Evolutionary conservation across 768 basidiomycete species (phyloP).

Genomic region (Neoboletus brunneissimus): DNA sequence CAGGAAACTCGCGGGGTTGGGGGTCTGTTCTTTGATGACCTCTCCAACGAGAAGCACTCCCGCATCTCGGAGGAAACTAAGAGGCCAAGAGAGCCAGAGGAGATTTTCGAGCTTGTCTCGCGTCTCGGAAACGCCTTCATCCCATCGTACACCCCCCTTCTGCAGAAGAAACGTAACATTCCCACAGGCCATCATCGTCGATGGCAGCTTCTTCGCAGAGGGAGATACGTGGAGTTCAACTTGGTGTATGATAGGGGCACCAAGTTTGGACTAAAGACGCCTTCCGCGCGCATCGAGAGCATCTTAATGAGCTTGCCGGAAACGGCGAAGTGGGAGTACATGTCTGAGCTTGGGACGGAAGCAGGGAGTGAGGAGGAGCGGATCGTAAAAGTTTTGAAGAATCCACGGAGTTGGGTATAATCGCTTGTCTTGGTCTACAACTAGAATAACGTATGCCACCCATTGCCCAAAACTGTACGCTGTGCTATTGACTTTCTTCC

Average conservation of each 20-base stretch:
- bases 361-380: slow-evolving; percentile 64
- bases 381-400: slow-evolving; percentile 57
- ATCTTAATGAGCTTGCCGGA: slow-evolving; percentile 89
- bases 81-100: slow-evolving; percentile 57
- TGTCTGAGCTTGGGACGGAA: slow-evolving; percentile 66
- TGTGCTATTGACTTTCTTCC: not conserved
- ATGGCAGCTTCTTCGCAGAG: slow-evolving; percentile 91
- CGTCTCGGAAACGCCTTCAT: slow-evolving; percentile 77
- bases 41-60: slow-evolving; percentile 63
- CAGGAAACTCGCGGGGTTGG: slow-evolving; percentile 85
- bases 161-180: slow-evolving; percentile 57
- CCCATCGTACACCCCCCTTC: slow-evolving; percentile 88
- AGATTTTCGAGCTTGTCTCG: slow-evolving; percentile 75
- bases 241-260: slow-evolving; percentile 84
- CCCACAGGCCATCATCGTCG: slow-evolving; percentile 68
- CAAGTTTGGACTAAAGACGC: slow-evolving; percentile 81
- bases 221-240: slow-evolving; percentile 95
- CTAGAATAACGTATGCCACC: not conserved
- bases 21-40: slow-evolving; percentile 96
- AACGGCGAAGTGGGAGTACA: slow-evolving; percentile 88
- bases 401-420: slow-evolving; percentile 62
- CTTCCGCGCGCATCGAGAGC: slow-evolving; percentile 84
- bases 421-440: too few relatives aligned
- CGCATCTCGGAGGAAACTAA: slow-evolving; percentile 46
- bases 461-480: not conserved